Evolutionary conservation across 176 grass and related monocot genomes (phyloP).

Genomic region (Hordeum marinum): DNA sequence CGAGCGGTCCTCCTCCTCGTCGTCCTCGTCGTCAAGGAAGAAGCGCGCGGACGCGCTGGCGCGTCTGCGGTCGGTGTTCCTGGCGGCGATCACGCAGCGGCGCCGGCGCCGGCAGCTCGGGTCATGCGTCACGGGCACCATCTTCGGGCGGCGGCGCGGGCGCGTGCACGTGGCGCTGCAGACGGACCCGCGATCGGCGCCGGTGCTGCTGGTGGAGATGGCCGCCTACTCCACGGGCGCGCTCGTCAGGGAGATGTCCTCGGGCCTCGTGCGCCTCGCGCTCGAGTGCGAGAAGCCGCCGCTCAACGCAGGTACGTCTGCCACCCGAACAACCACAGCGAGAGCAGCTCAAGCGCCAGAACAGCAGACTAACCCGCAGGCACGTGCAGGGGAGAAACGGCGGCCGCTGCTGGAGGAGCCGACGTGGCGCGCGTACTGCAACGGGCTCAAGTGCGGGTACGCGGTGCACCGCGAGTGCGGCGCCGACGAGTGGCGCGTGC

Average conservation of each 20-base stretch:
- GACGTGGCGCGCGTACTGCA: slow-evolving; percentile 85
- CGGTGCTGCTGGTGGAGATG: slow-evolving; percentile 80
- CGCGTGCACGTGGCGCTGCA: slow-evolving; percentile 83
- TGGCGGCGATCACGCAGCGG: slow-evolving; percentile 53
- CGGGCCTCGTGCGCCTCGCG: slow-evolving; percentile 83
- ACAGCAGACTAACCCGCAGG: background rate
- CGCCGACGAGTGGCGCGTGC: slow-evolving; percentile 63
- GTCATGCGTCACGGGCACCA: slow-evolving; percentile 77
- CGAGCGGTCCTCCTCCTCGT: slow-evolving; percentile 4
- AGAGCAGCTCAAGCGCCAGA: background rate
- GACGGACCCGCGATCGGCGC: slow-evolving; percentile 60
- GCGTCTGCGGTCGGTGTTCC: slow-evolving; percentile 54
- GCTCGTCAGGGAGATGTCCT: slow-evolving; percentile 95
- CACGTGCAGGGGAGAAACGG: slow-evolving; percentile 33
- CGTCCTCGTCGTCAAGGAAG: slow-evolving; percentile 21
- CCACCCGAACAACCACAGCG: background rate
- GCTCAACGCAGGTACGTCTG: slow-evolving; percentile 25
- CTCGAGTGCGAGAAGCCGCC: slow-evolving; percentile 66
- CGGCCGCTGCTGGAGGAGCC: slow-evolving; percentile 59
- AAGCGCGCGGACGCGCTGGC: slow-evolving; percentile 49
- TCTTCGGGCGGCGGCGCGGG: slow-evolving; percentile 76
- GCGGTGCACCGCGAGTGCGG: slow-evolving; percentile 74
- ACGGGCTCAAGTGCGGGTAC: slow-evolving; percentile 84
- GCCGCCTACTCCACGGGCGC: slow-evolving; percentile 65
- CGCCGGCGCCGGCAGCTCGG: slow-evolving; percentile 50